Evolutionary conservation across 257 asterid species (phyloP).

Genomic region (Salvia rosmarinus): DNA sequence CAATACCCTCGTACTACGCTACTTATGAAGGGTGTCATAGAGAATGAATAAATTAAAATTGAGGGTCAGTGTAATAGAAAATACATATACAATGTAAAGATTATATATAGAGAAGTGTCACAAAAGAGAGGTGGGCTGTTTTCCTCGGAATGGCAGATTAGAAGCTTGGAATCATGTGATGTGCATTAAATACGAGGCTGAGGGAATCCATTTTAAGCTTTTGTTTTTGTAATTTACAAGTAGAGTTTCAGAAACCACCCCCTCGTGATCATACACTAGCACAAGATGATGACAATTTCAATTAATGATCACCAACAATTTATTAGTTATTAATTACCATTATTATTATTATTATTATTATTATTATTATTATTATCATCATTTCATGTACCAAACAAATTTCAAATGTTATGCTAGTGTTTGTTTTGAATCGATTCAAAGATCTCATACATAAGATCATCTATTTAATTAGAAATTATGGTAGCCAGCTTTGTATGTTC

Average conservation of each 20-base stretch:
- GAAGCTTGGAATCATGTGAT: slow-evolving; percentile 95
- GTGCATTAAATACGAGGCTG: slow-evolving; percentile 83
- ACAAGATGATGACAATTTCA: slow-evolving; percentile 44
- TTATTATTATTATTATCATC: slow-evolving; percentile 15
- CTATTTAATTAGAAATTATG: no score
- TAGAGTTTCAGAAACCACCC: slow-evolving; percentile 63
- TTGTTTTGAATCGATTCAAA: not conserved
- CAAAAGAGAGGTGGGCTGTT: slow-evolving; percentile 52
- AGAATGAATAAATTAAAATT: slow-evolving; percentile 23
- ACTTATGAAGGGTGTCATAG: not conserved
- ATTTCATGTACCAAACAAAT: not conserved
- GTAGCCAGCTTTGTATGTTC: not conserved
- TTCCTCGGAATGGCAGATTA: slow-evolving; percentile 72
- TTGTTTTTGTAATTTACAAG: slow-evolving; percentile 49
- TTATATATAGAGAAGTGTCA: slow-evolving; percentile 35
- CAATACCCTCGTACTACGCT: not conserved
- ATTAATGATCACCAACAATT: slow-evolving; percentile 28
- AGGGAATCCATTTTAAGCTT: slow-evolving; percentile 63
- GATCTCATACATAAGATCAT: not conserved
- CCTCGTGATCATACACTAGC: slow-evolving; percentile 64
- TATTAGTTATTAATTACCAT: not conserved
- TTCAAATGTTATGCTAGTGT: not conserved
- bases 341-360: not conserved
- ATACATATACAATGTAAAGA: slow-evolving; percentile 5
- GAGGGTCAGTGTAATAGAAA: slow-evolving; percentile 6